Conservation (phyloP, 208 protist genomes). For the Leishmania major region DNA sequence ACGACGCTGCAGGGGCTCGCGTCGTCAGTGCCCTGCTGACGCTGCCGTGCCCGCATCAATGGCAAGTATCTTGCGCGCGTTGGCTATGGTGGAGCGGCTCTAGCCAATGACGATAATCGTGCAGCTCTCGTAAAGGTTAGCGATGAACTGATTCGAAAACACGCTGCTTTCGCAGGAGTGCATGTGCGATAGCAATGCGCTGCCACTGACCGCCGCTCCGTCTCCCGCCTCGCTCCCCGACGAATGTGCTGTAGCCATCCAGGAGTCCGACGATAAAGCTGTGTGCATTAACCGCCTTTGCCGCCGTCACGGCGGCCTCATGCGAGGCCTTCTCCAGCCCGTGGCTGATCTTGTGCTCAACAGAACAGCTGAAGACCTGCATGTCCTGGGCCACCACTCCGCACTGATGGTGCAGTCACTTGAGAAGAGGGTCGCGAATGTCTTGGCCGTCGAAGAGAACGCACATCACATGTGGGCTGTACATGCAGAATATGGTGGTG, state of each 20-base stretch:
- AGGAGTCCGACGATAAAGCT: slow-evolving; percentile 48
- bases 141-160: slow-evolving; percentile 69
- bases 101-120: slow-evolving; percentile 77
- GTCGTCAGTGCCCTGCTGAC: slow-evolving; percentile 55
- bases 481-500: slow-evolving; percentile 68
- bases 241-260: slow-evolving; percentile 51
- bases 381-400: slow-evolving; percentile 98
- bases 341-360: slow-evolving; percentile 82
- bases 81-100: slow-evolving; percentile 62
- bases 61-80: slow-evolving; percentile 61
- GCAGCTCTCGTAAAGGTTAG: slow-evolving; percentile 47
- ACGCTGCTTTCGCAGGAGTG: slow-evolving; percentile 80
- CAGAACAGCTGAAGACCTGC: slow-evolving; percentile 93
- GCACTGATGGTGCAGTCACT: slow-evolving; percentile 64
- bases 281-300: slow-evolving; percentile 59
- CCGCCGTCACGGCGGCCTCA: slow-evolving; percentile 41
- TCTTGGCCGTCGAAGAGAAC: slow-evolving; percentile 39
- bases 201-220: slow-evolving; percentile 95
- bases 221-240: slow-evolving; percentile 76
- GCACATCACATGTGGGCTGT: slow-evolving; percentile 58
- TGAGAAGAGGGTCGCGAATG: slow-evolving; percentile 33
- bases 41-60: slow-evolving; percentile 48
- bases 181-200: slow-evolving; percentile 94
- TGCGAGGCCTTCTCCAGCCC: slow-evolving; percentile 32
- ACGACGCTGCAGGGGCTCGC: slow-evolving; percentile 35